phyloP scores from a whole-genome alignment of 2,329 filamentous ascomycete species.

The Aspergillus sp. region DNA sequence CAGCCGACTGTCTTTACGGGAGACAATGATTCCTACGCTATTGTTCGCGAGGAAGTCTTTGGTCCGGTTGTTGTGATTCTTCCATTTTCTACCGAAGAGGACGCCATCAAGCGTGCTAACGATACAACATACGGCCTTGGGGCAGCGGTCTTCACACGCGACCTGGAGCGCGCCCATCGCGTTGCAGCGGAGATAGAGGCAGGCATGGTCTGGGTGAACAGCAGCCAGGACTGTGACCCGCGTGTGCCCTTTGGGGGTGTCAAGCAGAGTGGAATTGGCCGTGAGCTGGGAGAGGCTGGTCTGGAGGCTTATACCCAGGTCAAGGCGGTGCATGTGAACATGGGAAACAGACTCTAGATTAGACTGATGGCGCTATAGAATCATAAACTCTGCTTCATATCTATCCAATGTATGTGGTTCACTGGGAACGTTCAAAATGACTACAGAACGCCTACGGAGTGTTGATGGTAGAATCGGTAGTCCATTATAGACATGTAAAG shows the following conservation, averaged over 20 bases:
- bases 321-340: slow-evolving; percentile 44
- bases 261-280: slow-evolving; percentile 51
- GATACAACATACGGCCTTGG: slow-evolving; percentile 45
- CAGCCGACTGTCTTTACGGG: slow-evolving; percentile 39
- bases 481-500: too few species aligned
- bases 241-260: slow-evolving; percentile 46
- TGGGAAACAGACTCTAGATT: slow-evolving; percentile 32
- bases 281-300: slow-evolving; percentile 47
- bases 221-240: slow-evolving; percentile 43
- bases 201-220: slow-evolving; percentile 50
- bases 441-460: too few species aligned
- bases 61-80: slow-evolving; percentile 44
- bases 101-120: slow-evolving; percentile 40
- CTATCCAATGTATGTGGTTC: not conserved
- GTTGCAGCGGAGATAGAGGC: slow-evolving; percentile 45
- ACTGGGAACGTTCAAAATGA: too few species aligned
- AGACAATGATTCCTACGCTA: slow-evolving; percentile 38
- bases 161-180: slow-evolving; percentile 43
- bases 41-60: slow-evolving; percentile 45
- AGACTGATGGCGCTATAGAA: not conserved
- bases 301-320: slow-evolving; percentile 41
- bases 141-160: slow-evolving; percentile 43
- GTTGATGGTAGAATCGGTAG: too few species aligned
- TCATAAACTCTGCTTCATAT: not conserved
- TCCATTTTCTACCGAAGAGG: slow-evolving; percentile 40